phyloP scores from a whole-genome alignment of 2,329 filamentous ascomycete species.

The Cladobotryum protrusum region DNA sequence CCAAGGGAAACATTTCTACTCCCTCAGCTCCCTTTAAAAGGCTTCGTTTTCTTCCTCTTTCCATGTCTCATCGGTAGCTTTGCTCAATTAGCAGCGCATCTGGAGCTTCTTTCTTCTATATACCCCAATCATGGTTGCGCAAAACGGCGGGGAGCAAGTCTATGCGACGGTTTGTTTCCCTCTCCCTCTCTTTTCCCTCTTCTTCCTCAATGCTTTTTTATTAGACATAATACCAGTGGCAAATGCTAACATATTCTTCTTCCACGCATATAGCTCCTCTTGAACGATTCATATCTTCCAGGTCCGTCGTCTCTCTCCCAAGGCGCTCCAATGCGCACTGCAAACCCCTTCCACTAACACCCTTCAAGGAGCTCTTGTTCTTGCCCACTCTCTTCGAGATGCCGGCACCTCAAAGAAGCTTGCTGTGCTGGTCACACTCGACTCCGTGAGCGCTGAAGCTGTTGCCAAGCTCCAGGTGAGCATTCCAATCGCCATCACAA shows the following conservation, averaged over 20 bases:
- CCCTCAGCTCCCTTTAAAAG: background rate
- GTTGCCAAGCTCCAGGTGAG: constrained; percentile 70
- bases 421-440: constrained; percentile 74
- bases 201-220: too few species aligned
- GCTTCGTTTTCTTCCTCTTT: background rate
- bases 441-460: constrained; percentile 68
- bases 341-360: constrained; percentile 6
- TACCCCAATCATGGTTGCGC: constrained; percentile 29
- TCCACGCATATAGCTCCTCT: constrained; percentile 60
- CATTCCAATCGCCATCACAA: background rate
- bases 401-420: constrained; percentile 80
- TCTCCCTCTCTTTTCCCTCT: too few species aligned
- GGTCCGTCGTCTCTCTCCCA: constrained; percentile 46
- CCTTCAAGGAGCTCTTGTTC: constrained; percentile 72
- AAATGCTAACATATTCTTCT: too few species aligned
- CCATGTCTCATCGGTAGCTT: background rate
- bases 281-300: constrained; percentile 89
- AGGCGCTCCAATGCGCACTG: background rate
- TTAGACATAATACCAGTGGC: too few species aligned
- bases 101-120: constrained; percentile 15
- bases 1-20: background rate
- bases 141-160: constrained; percentile 41
- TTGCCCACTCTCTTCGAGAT: constrained; percentile 92
- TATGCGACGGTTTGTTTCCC: constrained; percentile 49
- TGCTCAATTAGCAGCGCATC: background rate